Evolutionary conservation across 1,284 basidiomycete genomes (phyloP), one percentile per base, ranked within the genome.

Genomic region (Ustilago crameri): DNA sequence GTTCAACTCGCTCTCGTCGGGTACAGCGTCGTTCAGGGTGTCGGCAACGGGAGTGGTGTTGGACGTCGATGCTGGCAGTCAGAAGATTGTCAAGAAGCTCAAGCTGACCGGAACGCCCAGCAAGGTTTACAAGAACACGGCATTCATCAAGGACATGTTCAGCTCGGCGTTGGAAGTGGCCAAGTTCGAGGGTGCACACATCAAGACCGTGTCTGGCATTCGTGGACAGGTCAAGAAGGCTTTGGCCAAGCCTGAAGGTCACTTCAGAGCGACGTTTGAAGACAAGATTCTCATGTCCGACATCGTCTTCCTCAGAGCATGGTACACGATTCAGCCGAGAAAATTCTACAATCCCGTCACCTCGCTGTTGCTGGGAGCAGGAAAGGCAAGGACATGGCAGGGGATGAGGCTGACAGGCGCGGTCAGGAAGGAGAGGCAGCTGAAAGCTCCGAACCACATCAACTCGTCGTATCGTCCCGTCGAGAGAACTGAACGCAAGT

Each of bases 91-190:
- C 73, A 99, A 99, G 87, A 99, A 98, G 86, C 85, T 99, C 76
- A 99, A 98, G 86, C 85, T 98, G 57, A 98, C 94, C 0, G 95
- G 96, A 44, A 88, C 90, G 26, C 95, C 96, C 24, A 92, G 90
- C 86, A 98, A 98, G 87, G 92, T 98, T 60, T 98, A 91, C 88
- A 98, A 98, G 86, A 99, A 99, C 85, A 99, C 96, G 15, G 96
- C 94, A 0, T 99, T 98, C 83, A 87, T 99, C 77, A 94, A 91
- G 86, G 93, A 97, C 82, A 99, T 99, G 95, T 98, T 98, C 86
- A 90, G 86, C 63, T 90, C 89, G 48, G 90, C 92, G 12, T 87
- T 98, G 30, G 95, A 98, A 84, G 94, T 98, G 12, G 93, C 95
- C 64, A 98, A 97, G 84, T 98, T 98, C 78, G 96, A 99, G 84